Base-by-base conservation (phyloP, 345 rosid species). In the Tarenaya hassleriana region DNA sequence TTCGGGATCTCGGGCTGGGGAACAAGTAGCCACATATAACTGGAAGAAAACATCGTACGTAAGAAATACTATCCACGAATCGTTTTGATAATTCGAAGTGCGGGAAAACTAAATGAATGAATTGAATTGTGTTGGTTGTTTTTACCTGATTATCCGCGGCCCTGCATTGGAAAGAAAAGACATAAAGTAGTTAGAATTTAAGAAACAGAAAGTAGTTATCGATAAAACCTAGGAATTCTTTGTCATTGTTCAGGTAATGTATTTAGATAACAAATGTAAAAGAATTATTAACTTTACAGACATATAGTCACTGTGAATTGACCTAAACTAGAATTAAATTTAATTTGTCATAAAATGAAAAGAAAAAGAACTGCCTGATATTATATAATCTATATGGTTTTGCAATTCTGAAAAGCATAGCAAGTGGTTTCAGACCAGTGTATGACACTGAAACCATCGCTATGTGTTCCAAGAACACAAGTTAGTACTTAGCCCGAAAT, bases 81-180 rank as follows among this genome's bases (percentile, higher is more conserved):
- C 50, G 29, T 24, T 24, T 24, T 24, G 29, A 24, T 24, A 2
- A 24, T 24, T 24, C 5, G 29, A 2, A 5, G 29, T 5, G 5
- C 3, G 5, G 3, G 10, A 35, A 11, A 35, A 35, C 11, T n/a
- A 1, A 3, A 7, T 35, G 40, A 35, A 35, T 10, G 4, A 1
- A 3, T 0, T 35, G 40, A 35, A 35, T 10, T 41, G 12, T 41
- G 10, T 50, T 10, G 16, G 34, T 34, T 56, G 27, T 49, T n/a
- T n/a, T 41, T 75, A 88, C 96, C 90, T 88, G 96, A 73, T 78
- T 88, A 74, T 92, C 98, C 8, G 59, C 73, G 54, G 98, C 98
- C 94, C 98, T 88, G 88, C 75, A 72, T 16, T 64, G 11, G 5
- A 6, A 32, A 53, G 27, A 57, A 43, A 52, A 42, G 7, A 40